These are phyloP conservation scores for Hypoxylon sp. DNA, from an alignment of 2,329 filamentous ascomycete species.

Conservation along the genomic window DNA sequence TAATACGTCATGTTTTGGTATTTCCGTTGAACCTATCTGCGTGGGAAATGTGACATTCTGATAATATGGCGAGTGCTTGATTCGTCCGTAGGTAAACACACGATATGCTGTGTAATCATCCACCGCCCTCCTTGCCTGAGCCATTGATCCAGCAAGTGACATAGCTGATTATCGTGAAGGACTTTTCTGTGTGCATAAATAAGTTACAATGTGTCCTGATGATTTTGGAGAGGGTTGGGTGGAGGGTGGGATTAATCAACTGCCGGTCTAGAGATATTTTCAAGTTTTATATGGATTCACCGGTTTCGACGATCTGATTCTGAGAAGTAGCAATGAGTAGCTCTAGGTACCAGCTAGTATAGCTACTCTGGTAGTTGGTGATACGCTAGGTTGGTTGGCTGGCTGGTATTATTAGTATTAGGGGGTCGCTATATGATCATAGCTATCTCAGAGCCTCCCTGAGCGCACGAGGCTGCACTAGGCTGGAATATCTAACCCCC, in stretches of 20 bases:
- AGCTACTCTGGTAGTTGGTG: neutral
- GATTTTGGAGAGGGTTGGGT: neutral
- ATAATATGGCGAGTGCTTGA: neutral
- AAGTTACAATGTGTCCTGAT: neutral
- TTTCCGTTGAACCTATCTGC: neutral
- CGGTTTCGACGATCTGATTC: neutral
- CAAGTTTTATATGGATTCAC: neutral
- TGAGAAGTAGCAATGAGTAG: neutral
- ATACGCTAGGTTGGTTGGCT: neutral
- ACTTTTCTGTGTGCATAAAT: neutral
- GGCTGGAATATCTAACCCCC: too few species aligned
- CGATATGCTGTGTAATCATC: slow-evolving; percentile 2
- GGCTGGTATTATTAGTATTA: too few species aligned
- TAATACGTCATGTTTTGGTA: neutral
- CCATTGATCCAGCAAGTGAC: neutral
- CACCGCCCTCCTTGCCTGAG: neutral
- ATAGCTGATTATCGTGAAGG: neutral
- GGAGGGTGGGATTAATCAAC: neutral
- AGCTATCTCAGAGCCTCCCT: too few species aligned
- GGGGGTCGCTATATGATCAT: too few species aligned
- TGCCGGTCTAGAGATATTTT: neutral
- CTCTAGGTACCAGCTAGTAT: neutral
- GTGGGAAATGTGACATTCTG: neutral
- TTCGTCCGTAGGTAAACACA: neutral
- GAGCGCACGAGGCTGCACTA: too few species aligned